phyloP scores from a whole-genome alignment of 768 basidiomycete genomes.

The Mycena albidolilacea region DNA sequence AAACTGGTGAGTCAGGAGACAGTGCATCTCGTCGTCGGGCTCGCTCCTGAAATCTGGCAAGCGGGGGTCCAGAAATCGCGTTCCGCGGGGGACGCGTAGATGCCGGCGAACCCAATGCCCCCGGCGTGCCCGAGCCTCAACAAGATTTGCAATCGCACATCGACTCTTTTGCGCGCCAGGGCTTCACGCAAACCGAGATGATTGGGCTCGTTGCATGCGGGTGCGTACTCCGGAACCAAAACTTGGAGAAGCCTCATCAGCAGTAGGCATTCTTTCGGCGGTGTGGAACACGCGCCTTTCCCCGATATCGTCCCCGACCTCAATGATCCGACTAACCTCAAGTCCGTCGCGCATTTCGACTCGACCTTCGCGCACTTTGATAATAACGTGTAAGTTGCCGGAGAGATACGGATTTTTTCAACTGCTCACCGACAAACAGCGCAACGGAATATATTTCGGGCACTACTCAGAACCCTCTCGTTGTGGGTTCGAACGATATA shows the following conservation, averaged over 20 bases:
- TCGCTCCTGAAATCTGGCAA: background rate
- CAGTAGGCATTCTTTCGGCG: slow-evolving; percentile 6
- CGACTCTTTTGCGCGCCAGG: slow-evolving; percentile 15
- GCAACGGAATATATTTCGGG: slow-evolving; percentile 13
- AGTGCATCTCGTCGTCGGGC: background rate
- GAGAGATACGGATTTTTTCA: background rate
- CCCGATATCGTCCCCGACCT: slow-evolving; percentile 12
- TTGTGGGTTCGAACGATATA: background rate
- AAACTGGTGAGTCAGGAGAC: background rate
- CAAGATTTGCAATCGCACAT: slow-evolving; percentile 21
- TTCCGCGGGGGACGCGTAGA: slow-evolving; percentile 17
- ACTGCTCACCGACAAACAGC: background rate
- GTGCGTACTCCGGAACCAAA: background rate
- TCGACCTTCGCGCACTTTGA: slow-evolving; percentile 21
- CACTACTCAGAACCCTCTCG: slow-evolving; percentile 13
- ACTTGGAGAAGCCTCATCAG: background rate
- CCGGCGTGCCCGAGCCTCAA: slow-evolving; percentile 3
- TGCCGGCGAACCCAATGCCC: background rate
- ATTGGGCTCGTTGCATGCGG: slow-evolving; percentile 30
- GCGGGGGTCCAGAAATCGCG: slow-evolving; percentile 6
- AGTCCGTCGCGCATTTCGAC: slow-evolving; percentile 24
- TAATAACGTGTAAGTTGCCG: slow-evolving; percentile 13
- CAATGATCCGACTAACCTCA: background rate
- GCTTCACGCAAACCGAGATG: slow-evolving; percentile 29
- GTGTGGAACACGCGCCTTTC: slow-evolving; percentile 7